Conservation (phyloP, 2,329 filamentous ascomycete genomes). For the Domatiomyces globalis region DNA sequence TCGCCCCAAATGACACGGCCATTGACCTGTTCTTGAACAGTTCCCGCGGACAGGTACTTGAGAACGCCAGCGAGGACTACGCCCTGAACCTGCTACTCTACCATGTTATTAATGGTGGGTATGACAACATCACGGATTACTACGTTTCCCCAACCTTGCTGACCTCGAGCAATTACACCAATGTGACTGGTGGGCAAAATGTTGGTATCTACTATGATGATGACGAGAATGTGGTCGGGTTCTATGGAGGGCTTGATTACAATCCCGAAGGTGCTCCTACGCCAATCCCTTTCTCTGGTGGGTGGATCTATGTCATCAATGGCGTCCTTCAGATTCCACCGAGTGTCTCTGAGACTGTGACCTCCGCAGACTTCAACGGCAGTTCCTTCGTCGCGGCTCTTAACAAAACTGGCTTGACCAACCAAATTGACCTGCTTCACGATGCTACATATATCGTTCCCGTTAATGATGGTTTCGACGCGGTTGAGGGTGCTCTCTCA, state of each 20-base stretch:
- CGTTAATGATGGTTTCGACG: conserved; percentile 3
- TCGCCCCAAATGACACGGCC: conserved; percentile 6
- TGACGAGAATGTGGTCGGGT: neutral
- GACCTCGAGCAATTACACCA: conserved; percentile 6
- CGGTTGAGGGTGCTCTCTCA: conserved; percentile 5
- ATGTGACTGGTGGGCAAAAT: conserved; percentile 6
- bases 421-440: conserved; percentile 4
- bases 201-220: conserved; percentile 7
- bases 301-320: conserved; percentile 6
- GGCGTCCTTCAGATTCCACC: conserved; percentile 3
- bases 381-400: conserved; percentile 5
- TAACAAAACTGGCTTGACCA: conserved; percentile 7
- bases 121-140: conserved; percentile 2
- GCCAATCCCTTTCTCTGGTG: conserved; percentile 3
- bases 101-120: conserved; percentile 1
- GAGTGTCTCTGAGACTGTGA: conserved; percentile 2
- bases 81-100: conserved; percentile 4
- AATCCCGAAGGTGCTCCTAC: neutral
- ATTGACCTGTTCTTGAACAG: conserved; percentile 1
- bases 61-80: conserved; percentile 3
- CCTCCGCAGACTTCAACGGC: conserved; percentile 6
- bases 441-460: conserved; percentile 7
- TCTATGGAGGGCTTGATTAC: conserved; percentile 4
- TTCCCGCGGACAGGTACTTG: neutral
- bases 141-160: conserved; percentile 1